Conservation (phyloP, 331 rosid species). For the Ulmus americana region DNA sequence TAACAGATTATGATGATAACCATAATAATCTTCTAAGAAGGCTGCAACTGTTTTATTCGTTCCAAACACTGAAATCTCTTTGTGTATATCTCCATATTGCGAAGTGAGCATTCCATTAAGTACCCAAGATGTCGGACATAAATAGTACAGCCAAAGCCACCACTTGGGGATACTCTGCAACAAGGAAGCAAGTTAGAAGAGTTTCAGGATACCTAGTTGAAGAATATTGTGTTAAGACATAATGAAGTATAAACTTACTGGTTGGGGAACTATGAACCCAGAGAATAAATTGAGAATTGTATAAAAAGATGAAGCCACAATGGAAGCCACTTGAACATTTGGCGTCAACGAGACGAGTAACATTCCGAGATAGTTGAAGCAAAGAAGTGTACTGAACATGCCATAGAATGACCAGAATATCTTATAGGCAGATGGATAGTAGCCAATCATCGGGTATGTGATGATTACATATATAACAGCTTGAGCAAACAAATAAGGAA, state of each 20-base stretch:
- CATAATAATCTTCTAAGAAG: conserved; percentile 65
- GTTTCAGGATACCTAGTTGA: background rate
- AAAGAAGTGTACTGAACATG: conserved; percentile 65
- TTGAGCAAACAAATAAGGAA: conserved; percentile 70
- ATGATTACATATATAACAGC: conserved; percentile 52
- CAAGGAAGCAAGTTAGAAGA: background rate
- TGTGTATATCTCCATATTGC: conserved; percentile 69
- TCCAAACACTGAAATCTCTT: conserved; percentile 50
- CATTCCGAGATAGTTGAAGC: conserved; percentile 80
- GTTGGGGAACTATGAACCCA: conserved; percentile 81
- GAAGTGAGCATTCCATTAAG: conserved; percentile 73
- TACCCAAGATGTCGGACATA: conserved; percentile 79
- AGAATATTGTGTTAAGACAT: background rate
- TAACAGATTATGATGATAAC: conserved; percentile 52
- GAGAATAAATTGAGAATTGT: conserved; percentile 77
- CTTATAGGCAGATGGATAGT: conserved; percentile 50
- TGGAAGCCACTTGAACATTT: conserved; percentile 55
- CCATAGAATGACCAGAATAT: conserved; percentile 81
- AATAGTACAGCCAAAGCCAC: conserved; percentile 85
- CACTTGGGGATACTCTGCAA: conserved; percentile 91
- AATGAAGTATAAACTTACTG: conserved; percentile 36
- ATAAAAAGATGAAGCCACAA: conserved; percentile 62
- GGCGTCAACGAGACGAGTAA: conserved; percentile 56
- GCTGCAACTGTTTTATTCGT: conserved; percentile 42
- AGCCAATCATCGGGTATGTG: conserved; percentile 81